These are phyloP conservation scores for Daldinia loculata DNA, from an alignment of 495 filamentous ascomycete genomes.

Conservation along the genomic window DNA sequence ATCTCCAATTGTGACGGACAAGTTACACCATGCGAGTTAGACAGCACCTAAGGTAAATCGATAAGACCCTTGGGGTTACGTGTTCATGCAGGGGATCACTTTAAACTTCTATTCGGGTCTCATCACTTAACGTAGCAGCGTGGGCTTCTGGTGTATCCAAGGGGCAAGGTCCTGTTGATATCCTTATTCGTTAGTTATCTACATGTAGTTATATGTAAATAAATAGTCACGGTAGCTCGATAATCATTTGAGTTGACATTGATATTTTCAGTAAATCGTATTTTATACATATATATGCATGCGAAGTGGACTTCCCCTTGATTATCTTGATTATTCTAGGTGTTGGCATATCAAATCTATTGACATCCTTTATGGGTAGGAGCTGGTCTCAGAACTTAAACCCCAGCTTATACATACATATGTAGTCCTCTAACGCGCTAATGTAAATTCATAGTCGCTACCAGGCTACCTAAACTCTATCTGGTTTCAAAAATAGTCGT, in stretches of 20 bases:
- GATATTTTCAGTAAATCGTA: not conserved
- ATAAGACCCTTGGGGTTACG: constrained; percentile 18
- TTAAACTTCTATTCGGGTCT: not conserved
- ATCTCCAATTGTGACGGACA: not conserved
- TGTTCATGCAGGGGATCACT: constrained; percentile 6
- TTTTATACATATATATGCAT: too few species aligned
- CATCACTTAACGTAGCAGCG: not conserved
- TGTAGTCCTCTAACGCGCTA: not conserved
- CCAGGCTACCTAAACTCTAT: not conserved
- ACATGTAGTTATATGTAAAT: not conserved
- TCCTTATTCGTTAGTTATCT: not conserved
- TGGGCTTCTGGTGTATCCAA: not conserved
- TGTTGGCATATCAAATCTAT: not conserved
- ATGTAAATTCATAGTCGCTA: not conserved
- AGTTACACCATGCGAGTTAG: not conserved
- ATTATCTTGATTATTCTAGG: too few species aligned
- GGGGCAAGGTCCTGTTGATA: not conserved
- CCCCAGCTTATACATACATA: not conserved
- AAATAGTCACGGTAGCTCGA: not conserved
- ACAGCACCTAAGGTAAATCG: not conserved
- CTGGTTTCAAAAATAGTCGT: not conserved
- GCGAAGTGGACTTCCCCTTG: too few species aligned
- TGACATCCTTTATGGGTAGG: not conserved
- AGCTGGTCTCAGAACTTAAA: not conserved
- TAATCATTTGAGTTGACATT: not conserved